A percentile compares a stretch with the other conserved stretches of the same genome.
Conservation (phyloP, 1,284 basidiomycete species). For the Peniophora sp. region DNA sequence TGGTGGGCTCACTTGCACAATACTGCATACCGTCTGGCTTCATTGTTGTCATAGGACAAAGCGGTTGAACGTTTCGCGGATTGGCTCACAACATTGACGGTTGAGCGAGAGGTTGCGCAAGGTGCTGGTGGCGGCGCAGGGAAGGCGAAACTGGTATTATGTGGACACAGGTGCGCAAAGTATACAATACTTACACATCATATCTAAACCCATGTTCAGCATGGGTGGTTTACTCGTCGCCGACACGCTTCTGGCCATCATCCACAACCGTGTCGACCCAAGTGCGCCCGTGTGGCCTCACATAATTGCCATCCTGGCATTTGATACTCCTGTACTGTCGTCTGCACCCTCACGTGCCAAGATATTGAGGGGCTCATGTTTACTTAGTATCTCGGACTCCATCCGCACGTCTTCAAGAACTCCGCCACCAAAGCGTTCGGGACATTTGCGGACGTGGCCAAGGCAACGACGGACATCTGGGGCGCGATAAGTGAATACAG, state of each 20-base stretch:
- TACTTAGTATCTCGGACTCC: conserved; percentile 74
- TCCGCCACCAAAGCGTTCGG: conserved; percentile 70
- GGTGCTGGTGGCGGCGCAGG: conserved; percentile 67
- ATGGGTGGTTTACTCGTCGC: conserved; percentile 89
- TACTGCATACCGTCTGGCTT: too few species aligned
- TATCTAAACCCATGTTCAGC: conserved; percentile 28
- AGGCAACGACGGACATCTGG: conserved; percentile 35
- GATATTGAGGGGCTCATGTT: background rate
- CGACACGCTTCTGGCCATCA: conserved; percentile 75
- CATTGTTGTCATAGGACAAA: conserved; percentile 43
- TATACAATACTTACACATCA: too few species aligned
- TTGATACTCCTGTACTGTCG: conserved; percentile 77
- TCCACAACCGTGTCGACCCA: conserved; percentile 51
- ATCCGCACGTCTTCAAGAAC: conserved; percentile 85
- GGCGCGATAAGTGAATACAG: conserved; percentile 23
- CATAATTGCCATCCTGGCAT: conserved; percentile 77
- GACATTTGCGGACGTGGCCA: conserved; percentile 62
- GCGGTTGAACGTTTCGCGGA: conserved; percentile 81
- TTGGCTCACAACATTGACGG: conserved; percentile 79
- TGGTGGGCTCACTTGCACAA: too few species aligned
- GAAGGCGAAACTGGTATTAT: conserved; percentile 76
- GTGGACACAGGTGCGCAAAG: conserved; percentile 73
- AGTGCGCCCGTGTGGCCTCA: conserved; percentile 75
- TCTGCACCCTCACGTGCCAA: background rate
- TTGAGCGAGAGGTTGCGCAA: conserved; percentile 68